Percentiles rank a stretch among this genome's conserved stretches.
Evolutionary conservation across 2,329 filamentous ascomycete species (phyloP).

Genomic region (Botrytis cinerea): DNA sequence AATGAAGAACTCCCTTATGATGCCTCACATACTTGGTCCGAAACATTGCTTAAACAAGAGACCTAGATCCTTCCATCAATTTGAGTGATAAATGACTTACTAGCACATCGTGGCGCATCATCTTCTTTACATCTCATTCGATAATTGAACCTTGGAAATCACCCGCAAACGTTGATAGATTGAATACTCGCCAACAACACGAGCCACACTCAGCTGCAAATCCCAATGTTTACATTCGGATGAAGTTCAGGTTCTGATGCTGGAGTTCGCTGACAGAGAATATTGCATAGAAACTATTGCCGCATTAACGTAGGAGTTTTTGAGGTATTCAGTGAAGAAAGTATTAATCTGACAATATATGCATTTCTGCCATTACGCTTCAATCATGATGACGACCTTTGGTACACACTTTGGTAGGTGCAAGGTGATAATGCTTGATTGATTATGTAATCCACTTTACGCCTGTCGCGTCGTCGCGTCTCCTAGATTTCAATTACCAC

Average conservation of each 20-base stretch:
- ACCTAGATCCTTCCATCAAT: not conserved
- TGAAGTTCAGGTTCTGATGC: not conserved
- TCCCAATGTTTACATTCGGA: not conserved
- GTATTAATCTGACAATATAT: not conserved
- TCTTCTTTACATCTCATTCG: not conserved
- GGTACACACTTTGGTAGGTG: not conserved
- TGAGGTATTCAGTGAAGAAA: not conserved
- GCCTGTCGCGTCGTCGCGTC: slow-evolving; percentile 21
- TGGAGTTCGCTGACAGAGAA: not conserved
- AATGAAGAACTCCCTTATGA: not conserved
- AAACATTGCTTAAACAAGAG: not conserved
- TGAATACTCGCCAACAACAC: no score
- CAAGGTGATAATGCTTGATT: not conserved
- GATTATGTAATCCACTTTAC: slow-evolving; percentile 24
- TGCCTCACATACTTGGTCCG: not conserved
- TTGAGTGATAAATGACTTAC: no score
- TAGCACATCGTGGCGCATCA: not conserved
- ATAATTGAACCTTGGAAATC: not conserved
- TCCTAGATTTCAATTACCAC: not conserved
- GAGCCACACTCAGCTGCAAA: not conserved
- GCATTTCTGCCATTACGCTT: not conserved
- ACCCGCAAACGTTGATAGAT: not conserved
- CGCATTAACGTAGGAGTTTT: not conserved
- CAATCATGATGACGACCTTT: not conserved
- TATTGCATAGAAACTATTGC: not conserved